phyloP scores from a whole-genome alignment of 257 asterid species.

The Solanum etuberosum region DNA sequence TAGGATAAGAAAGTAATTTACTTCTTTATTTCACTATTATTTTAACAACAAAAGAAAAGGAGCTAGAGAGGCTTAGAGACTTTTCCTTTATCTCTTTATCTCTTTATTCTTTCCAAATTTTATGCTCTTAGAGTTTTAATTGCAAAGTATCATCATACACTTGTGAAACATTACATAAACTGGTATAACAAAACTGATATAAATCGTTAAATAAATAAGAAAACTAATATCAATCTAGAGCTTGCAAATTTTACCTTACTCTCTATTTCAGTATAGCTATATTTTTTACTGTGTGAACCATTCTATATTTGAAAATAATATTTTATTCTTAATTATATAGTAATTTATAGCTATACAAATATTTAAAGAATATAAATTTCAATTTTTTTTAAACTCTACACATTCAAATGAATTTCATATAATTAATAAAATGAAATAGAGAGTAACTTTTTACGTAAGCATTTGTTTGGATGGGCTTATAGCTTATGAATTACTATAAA shows the following conservation, averaged over 20 bases:
- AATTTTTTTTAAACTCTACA: neutral
- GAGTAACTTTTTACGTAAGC: neutral
- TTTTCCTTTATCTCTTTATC: slow-evolving; percentile 32
- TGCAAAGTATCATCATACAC: neutral
- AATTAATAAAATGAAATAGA: neutral
- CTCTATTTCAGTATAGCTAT: neutral
- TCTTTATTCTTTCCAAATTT: slow-evolving; percentile 20
- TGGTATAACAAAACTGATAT: neutral
- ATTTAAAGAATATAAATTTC: neutral
- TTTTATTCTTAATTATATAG: neutral
- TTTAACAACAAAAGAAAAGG: slow-evolving; percentile 5
- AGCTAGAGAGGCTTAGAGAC: slow-evolving; percentile 1
- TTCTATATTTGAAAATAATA: neutral
- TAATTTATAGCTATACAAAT: neutral
- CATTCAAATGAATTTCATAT: neutral
- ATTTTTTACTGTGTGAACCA: neutral
- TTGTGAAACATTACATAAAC: neutral
- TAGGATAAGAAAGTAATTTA: slow-evolving; percentile 2
- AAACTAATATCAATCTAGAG: neutral
- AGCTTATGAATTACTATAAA: neutral
- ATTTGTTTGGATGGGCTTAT: neutral
- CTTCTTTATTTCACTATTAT: slow-evolving; percentile 7
- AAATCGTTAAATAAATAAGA: neutral
- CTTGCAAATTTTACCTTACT: neutral
- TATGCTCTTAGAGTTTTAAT: slow-evolving; percentile 1